Conservation (phyloP, 352 stramenopile genomes). For the Elongisporangium undulatum region DNA sequence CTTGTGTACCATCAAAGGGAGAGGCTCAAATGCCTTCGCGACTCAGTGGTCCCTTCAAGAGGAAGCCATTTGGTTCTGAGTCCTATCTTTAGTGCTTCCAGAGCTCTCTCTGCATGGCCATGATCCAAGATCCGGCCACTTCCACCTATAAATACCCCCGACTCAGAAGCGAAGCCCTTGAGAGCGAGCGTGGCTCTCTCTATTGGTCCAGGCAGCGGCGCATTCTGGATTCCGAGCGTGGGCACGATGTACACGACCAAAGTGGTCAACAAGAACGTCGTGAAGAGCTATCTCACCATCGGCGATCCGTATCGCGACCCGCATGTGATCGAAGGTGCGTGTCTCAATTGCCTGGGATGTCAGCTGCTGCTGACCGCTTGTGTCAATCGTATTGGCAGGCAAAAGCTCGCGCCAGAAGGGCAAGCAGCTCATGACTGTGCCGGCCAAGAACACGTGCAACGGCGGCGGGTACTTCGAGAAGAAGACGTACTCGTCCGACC, state of each 20-base stretch:
- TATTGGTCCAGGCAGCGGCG: not conserved
- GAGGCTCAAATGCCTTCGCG: no score
- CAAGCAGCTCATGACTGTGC: conserved; percentile 69
- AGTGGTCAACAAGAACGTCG: conserved; percentile 81
- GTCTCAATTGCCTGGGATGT: not conserved
- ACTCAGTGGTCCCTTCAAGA: no score
- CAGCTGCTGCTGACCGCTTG: not conserved
- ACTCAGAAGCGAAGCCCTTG: not conserved
- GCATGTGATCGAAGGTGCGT: conserved; percentile 57
- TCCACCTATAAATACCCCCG: not conserved
- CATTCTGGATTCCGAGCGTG: conserved; percentile 5
- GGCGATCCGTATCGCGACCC: conserved; percentile 72
- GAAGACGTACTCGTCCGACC: conserved; percentile 83
- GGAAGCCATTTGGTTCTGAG: not conserved
- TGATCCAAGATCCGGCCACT: not conserved
- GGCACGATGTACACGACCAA: conserved; percentile 68
- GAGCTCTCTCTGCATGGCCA: not conserved
- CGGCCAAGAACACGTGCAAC: conserved; percentile 75
- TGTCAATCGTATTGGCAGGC: conserved; percentile 14
- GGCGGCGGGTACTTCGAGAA: conserved; percentile 83
- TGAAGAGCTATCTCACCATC: conserved; percentile 73
- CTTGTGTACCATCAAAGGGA: no score
- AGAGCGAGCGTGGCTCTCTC: not conserved
- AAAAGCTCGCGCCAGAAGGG: conserved; percentile 71
- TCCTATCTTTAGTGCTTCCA: not conserved